A percentile compares a stretch with the other conserved stretches of the same genome.
Evolutionary conservation across 129 eudicot species (phyloP).

Genomic region (Saposhnikovia divaricata): DNA sequence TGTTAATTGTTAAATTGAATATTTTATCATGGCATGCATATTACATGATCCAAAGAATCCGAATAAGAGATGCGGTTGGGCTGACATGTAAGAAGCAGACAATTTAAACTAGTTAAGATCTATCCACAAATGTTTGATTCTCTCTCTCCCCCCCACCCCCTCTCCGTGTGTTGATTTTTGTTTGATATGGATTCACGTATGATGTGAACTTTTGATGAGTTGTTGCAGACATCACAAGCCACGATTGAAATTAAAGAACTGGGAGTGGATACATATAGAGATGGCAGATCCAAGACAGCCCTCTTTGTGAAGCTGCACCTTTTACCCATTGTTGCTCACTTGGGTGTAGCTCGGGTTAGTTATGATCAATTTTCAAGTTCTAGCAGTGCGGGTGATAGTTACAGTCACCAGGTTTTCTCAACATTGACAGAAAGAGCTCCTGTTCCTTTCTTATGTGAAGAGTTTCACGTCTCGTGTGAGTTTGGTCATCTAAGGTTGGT

Average conservation of each 20-base stretch:
- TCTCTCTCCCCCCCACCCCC: not conserved
- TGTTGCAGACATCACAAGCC: constrained; percentile 77
- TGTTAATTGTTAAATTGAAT: not conserved
- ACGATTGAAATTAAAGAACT: constrained; percentile 74
- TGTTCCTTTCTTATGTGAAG: constrained; percentile 85
- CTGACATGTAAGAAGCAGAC: not conserved
- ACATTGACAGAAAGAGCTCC: constrained; percentile 40
- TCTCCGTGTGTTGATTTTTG: not conserved
- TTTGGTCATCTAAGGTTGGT: constrained; percentile 80
- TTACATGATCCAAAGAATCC: not conserved
- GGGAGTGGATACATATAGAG: constrained; percentile 74
- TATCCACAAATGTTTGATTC: not conserved
- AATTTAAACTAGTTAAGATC: not conserved
- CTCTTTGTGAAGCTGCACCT: constrained; percentile 74
- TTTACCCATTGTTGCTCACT: constrained; percentile 58
- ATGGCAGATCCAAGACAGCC: constrained; percentile 66
- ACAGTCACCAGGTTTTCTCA: constrained; percentile 37
- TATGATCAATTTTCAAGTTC: constrained; percentile 44
- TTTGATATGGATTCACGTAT: constrained; percentile 5
- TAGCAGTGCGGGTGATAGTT: constrained; percentile 28
- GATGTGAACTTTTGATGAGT: constrained; percentile 17
- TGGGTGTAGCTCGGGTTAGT: constrained; percentile 45
- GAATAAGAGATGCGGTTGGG: not conserved
- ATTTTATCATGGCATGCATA: not conserved
- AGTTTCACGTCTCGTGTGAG: constrained; percentile 75